Base-by-base conservation (phyloP, 768 basidiomycete species). In the Auricularia sp. region DNA sequence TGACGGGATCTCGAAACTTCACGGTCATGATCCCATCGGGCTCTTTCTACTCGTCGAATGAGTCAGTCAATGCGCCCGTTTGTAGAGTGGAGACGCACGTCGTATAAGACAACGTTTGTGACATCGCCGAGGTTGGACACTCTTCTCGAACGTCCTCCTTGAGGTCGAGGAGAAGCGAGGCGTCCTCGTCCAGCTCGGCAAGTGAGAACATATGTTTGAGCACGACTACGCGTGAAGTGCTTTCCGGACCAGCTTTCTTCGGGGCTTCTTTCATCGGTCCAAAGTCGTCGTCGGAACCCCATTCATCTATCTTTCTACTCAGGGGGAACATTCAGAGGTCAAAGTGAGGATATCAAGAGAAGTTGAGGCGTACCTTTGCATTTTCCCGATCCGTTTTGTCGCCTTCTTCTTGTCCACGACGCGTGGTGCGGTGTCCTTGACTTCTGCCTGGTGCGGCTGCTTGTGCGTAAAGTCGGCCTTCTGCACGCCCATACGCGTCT, bases 111-210 rank as follows among this genome's bases (percentile, higher is more conserved):
- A 1, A 98, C 91, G 69, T 93, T 98, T 0, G 97, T 98, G 3
- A 99, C 97, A 70, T 95, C 91, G 35, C 97, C 97, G 12, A 98
- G 74, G 0, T 83, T 82, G 61, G 90, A 67, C 93, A 93, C 72
- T 98, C 96, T 39, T 96, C 94, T 63, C 96, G 84, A 18, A 98
- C 94, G 68, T 98, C 96, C 71, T 97, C 93, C 72, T 98, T 98
- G 62, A 98, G 81, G 69, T 98, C 96, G 14, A 98, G 83, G 21
- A 98, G 77, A 33, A 98, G 76, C 6, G 91, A 81, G 0, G 91
- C 78, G 70, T 98, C 94, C 68, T 93, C 85, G 36, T 91, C 87
- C 0, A 98, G 81, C 68, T 94, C 91, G 69, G 88, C 74, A 21
- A 92, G 78, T 3, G 88, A 88, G 72, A 99, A 99, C 94, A 98